Evolutionary conservation across 768 basidiomycete species (phyloP).

Genomic region (Podaxis carcinomalis): DNA sequence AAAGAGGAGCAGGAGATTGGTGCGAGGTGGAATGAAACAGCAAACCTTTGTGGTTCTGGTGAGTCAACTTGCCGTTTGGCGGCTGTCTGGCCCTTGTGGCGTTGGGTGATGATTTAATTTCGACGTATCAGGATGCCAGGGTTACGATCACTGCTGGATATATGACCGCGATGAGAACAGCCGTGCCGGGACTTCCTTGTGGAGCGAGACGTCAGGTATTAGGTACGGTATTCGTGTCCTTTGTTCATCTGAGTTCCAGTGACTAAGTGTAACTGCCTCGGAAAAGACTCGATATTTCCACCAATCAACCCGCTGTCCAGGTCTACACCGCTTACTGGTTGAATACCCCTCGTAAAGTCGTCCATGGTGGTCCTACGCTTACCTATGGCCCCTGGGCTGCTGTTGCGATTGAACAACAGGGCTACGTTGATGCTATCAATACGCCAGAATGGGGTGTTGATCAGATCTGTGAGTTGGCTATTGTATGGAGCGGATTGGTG

Average conservation of each 20-base stretch:
- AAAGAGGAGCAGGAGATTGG: slow-evolving; percentile 27
- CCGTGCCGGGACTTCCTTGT: slow-evolving; percentile 33
- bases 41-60: slow-evolving; percentile 26
- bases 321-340: slow-evolving; percentile 46
- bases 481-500: background rate
- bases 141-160: slow-evolving; percentile 49
- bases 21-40: slow-evolving; percentile 28
- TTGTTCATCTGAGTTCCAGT: background rate
- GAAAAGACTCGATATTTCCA: slow-evolving; percentile 41
- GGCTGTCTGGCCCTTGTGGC: background rate
- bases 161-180: slow-evolving; percentile 33
- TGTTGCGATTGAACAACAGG: slow-evolving; percentile 50
- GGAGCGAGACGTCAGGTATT: slow-evolving; percentile 47
- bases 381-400: slow-evolving; percentile 39
- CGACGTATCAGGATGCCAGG: slow-evolving; percentile 32
- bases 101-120: background rate
- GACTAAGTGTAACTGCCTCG: background rate
- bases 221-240: slow-evolving; percentile 22
- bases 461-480: slow-evolving; percentile 42
- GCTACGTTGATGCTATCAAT: slow-evolving; percentile 52
- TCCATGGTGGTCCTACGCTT: slow-evolving; percentile 42
- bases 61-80: background rate
- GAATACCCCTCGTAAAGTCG: slow-evolving; percentile 39
- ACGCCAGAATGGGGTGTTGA: slow-evolving; percentile 50
- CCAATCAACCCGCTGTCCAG: slow-evolving; percentile 48